Evolutionary conservation across 192 early-diverging fungal genomes (phyloP), one percentile per base, ranked within the genome.

Genomic region (Funneliformis mosseae): DNA sequence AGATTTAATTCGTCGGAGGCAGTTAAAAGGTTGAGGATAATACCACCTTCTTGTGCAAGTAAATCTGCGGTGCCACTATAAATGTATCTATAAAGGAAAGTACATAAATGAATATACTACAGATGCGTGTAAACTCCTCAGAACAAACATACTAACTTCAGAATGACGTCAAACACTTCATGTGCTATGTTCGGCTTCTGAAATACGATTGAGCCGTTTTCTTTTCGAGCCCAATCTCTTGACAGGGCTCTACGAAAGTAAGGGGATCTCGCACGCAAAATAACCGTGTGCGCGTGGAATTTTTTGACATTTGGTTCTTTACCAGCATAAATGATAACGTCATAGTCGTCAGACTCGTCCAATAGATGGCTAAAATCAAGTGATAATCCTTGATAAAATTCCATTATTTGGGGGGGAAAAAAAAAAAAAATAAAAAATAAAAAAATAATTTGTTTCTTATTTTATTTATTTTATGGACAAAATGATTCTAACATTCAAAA

Each of bases 241-340:
- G 76, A 77, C 12, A 77, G 64, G 5, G 76, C 76, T 33, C 59
- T 77, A 16, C 76, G 76, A 77, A 77, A 77, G 62, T 77, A 77
- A 46, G 60, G 76, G 11, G 76, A 77, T 27, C 76, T 61, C 42
- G 76, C 55, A 21, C 61, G 76, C 39, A 77, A 63, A 43, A 77
- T 77, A 3, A 77, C 59, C 4, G 76, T 63, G 45, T 77, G 76
- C 21, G 76, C 76, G 42, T 63, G 60, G 39, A 77, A 63, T 63
- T 77, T 63, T 39, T 60, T 60, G n/a, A 77, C 60, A 21, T 63
- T 77, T 39, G 76, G 61, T 27, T 77, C 76, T 77, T 77, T 63
- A 62, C 61, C 76, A 16, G 76, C 76, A 46, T 77, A 77, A 63
- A 77, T 77, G 61, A 77, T 77, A 18, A 77, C 60, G 41, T 77